Base-by-base conservation (phyloP, 768 basidiomycete genomes). In the Boletus sp. region DNA sequence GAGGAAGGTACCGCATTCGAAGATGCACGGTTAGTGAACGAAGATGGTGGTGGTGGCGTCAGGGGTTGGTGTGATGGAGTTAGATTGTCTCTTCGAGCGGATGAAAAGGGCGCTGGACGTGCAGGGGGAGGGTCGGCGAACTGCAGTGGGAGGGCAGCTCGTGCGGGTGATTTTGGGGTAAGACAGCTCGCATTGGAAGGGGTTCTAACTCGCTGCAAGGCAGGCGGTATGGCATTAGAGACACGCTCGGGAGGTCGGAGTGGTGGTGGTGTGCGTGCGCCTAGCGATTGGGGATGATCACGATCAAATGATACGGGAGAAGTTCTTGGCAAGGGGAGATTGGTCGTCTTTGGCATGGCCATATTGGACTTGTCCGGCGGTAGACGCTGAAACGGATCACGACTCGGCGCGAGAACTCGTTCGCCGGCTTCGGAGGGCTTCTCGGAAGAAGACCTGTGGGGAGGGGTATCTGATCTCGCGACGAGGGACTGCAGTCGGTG, bases 401-500 rank as follows among this genome's bases (percentile, higher is more conserved):
- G 63, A 49, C 42, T 51, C 32, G 49, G 57, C 19, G 59, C 35
- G 29, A 52, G 56, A 47, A 45, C 43, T 11, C 47, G 61, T 30
- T 40, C 47, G 25, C 17, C 21, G 9, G 51, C 46, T 8, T 43
- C 47, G 43, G 54, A 50, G 7, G 47, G 53, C 48, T 47, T 62
- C 49, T 54, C 57, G 19, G 52, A 21, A 14, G 42, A 38, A 21
- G 52, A 15, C 34, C 47, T 58, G 41, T 41, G 54, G 30, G 60
- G 57, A 3, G 46, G 56, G 2, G 53, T 45, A 10, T 30, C 47
- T 33, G 69, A 60, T 57, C 59, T 60, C 19, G 63, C 63, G 29
- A 80, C 74, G 57, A 77, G 74, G 57, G 73, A 72, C 64, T 81
- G 81, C 29, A 81, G 74, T 29, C 78, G 76, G 43, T 72, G 71